A percentile compares a stretch with the other conserved stretches of the same genome.
phyloP scores from a whole-genome alignment of 1,284 basidiomycete genomes.

The Apiotrichum laibachii region DNA sequence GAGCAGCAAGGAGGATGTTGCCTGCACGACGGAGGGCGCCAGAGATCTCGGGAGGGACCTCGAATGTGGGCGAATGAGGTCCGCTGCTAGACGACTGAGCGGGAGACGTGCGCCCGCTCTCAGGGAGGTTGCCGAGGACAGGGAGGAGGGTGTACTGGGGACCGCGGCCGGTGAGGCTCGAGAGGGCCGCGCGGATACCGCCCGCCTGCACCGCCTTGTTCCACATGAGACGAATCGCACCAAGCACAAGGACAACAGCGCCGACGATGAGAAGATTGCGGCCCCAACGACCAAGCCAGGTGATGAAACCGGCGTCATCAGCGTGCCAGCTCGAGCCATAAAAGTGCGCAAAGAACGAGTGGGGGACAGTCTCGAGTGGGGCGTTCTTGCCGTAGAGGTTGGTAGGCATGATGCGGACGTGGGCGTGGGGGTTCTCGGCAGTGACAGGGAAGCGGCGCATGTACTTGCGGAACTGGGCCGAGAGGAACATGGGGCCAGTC shows the following conservation, averaged over 20 bases:
- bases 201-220: conserved; percentile 21
- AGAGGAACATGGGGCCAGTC: conserved; percentile 92
- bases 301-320: conserved; percentile 89
- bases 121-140: conserved; percentile 3
- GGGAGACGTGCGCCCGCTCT: conserved; percentile 11
- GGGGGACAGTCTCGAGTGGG: conserved; percentile 73
- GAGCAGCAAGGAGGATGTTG: conserved; percentile 42
- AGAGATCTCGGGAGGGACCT: conserved; percentile 28
- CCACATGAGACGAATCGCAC: conserved; percentile 62
- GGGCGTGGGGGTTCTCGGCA: conserved; percentile 58
- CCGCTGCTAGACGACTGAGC: conserved; percentile 4
- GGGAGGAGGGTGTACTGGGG: conserved; percentile 21
- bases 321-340: conserved; percentile 97
- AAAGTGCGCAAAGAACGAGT: conserved; percentile 92
- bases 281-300: conserved; percentile 82
- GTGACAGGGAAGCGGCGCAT: conserved; percentile 66
- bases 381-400: conserved; percentile 96
- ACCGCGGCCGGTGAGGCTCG: conserved; percentile 11
- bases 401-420: conserved; percentile 87
- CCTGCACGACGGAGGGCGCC: conserved; percentile 40
- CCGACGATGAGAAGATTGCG: conserved; percentile 81
- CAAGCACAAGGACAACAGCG: conserved; percentile 65
- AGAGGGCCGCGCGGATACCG: conserved; percentile 12
- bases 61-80: conserved; percentile 17
- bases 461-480: conserved; percentile 79